Evolutionary conservation across 2,329 filamentous ascomycete genomes (phyloP), one percentile per base, ranked within the genome.

Genomic region (Pseudogymnoascus sp.): DNA sequence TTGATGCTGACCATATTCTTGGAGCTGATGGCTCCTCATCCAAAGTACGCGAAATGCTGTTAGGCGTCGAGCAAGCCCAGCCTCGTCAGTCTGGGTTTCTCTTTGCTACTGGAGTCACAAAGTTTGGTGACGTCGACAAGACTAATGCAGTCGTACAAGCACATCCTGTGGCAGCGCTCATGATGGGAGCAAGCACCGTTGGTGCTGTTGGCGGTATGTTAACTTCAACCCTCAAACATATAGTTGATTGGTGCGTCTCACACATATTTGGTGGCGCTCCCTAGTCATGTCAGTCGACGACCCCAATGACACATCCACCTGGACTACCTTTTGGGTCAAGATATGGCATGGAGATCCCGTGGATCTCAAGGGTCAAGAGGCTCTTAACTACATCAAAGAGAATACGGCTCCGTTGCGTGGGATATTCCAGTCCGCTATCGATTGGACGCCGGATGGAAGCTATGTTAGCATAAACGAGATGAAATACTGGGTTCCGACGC

Each of bases 251-350:
- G 18, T 60, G 16, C 28, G 21, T 60, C 31, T 40, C 56, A 40
- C 53, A 36, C 11, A 25, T 31, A n/a, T 21, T 42, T 7, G 8
- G 28, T 23, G 16, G 25, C 38, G 23, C 25, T 18, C 38, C 37
- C 16, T 18, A 72, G 70, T 73, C 2, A 65, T 72, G 61, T 66
- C 70, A 10, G 71, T 67, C 2, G 62, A 69, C 2, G 64, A 71
- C 18, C 66, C 71, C 1, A 59, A 67, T 14, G 68, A 75, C 21
- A 59, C 65, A 37, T 64, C 69, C 6, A 63, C 65, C 2, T 77
- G 74, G 74, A 72, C 72, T n/a, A 71, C 68, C 0, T 73, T 73
- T 36, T 76, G 74, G 74, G 65, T 73, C 63, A 75, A 75, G 64
- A 69, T 77, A 61, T 77, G 74, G 74, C 66, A 65, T 4, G 71